Conservation (phyloP, 192 early-diverging fungal genomes). For the Gonapodya sp. region DNA sequence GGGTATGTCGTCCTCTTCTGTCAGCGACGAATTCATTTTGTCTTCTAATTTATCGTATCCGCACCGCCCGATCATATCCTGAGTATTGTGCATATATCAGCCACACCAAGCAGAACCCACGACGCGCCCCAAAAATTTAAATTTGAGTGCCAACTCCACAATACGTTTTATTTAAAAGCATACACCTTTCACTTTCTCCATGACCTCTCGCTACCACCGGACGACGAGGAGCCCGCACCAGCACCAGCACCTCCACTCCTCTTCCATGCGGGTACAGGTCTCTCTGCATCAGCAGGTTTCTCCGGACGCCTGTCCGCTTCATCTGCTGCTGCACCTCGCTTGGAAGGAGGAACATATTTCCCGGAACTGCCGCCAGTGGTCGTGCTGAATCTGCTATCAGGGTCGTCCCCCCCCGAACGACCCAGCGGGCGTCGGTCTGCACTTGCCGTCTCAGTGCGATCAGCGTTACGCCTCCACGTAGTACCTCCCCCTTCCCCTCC, state of each 20-base stretch:
- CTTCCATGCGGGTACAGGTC: background rate
- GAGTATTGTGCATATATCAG: too few species aligned
- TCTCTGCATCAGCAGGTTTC: background rate
- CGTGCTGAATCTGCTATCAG: background rate
- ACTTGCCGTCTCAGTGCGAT: background rate
- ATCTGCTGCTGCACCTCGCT: background rate
- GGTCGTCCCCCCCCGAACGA: background rate
- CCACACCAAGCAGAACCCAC: too few species aligned
- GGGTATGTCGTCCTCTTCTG: background rate
- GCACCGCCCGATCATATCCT: too few species aligned
- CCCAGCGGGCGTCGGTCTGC: background rate
- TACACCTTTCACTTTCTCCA: too few species aligned
- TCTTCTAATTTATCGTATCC: too few species aligned
- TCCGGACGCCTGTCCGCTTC: background rate
- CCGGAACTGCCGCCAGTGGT: background rate
- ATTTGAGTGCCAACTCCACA: too few species aligned
- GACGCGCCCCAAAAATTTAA: too few species aligned
- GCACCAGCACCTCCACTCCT: background rate
- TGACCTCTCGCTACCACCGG: too few species aligned
- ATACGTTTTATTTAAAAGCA: too few species aligned
- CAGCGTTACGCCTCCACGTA: background rate
- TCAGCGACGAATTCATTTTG: too few species aligned
- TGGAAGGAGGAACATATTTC: background rate
- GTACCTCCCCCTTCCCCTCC: background rate
- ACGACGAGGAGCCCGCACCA: too few species aligned